A percentile compares a stretch with the other conserved stretches of the same genome.
Conservation (phyloP, 2,329 filamentous ascomycete species). For the Botrytis pseudocinerea region DNA sequence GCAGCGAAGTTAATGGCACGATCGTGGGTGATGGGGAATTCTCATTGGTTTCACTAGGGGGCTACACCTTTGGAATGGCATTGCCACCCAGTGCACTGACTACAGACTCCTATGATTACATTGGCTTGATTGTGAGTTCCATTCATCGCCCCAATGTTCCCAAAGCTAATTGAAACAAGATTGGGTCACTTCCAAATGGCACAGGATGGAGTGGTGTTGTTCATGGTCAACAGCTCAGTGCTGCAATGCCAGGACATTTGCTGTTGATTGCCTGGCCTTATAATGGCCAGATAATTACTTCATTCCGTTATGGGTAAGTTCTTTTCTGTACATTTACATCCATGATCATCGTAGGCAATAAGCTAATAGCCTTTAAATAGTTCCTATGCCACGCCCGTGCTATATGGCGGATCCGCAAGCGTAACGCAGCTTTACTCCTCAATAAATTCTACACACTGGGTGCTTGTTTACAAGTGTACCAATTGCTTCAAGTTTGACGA, state of each 20-base stretch:
- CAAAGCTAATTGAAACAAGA: conserved; percentile 23
- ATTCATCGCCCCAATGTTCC: neutral
- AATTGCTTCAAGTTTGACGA: conserved; percentile 57
- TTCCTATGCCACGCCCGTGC: conserved; percentile 58
- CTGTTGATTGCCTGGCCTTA: conserved; percentile 60
- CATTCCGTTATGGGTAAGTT: conserved; percentile 53
- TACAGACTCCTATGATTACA: conserved; percentile 55
- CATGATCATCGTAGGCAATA: neutral
- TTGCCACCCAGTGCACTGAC: conserved; percentile 52
- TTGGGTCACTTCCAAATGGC: conserved; percentile 48
- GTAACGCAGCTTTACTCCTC: conserved; percentile 60
- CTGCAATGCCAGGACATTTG: conserved; percentile 56
- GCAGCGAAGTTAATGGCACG: conserved; percentile 45
- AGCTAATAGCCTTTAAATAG: conserved; percentile 32
- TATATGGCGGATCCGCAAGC: conserved; percentile 62
- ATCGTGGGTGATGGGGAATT: conserved; percentile 41
- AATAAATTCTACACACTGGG: conserved; percentile 59
- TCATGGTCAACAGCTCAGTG: conserved; percentile 48
- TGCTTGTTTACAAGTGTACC: conserved; percentile 65
- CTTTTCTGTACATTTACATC: neutral
- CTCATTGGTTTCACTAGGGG: conserved; percentile 41
- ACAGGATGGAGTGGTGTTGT: conserved; percentile 61
- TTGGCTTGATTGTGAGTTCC: conserved; percentile 55
- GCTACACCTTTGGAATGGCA: conserved; percentile 55
- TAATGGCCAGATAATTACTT: conserved; percentile 53